Evolutionary conservation across 345 rosid species (phyloP).

Genomic region (Dipteronia dyeriana): DNA sequence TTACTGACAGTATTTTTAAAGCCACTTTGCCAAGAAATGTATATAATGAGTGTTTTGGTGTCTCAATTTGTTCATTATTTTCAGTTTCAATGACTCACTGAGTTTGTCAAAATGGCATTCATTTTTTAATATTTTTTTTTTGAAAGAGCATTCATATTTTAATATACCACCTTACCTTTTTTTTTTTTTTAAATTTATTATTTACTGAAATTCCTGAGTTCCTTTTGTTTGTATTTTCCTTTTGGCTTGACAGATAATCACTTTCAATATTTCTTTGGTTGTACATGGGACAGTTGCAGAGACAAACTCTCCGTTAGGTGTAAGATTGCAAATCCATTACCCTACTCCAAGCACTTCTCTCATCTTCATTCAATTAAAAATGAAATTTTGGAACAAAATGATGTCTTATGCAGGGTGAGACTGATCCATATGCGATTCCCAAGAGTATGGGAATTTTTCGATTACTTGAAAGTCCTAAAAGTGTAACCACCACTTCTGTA

Average conservation of each 20-base stretch:
- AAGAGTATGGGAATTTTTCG: constrained; percentile 75
- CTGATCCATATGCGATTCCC: constrained; percentile 75
- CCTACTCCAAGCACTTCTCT: background rate
- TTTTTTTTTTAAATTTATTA: background rate
- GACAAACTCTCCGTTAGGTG: constrained; percentile 39
- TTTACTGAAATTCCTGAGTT: background rate
- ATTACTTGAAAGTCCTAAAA: constrained; percentile 73
- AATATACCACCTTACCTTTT: background rate
- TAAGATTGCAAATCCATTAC: constrained; percentile 29
- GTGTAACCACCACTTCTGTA: constrained; percentile 70
- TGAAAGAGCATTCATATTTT: background rate
- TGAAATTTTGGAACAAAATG: background rate
- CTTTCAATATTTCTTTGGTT: constrained; percentile 79
- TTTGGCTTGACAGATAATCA: constrained; percentile 53
- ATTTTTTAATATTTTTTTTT: background rate
- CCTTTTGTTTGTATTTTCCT: background rate
- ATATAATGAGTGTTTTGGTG: background rate
- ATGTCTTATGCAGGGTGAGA: constrained; percentile 47
- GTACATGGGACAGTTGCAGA: constrained; percentile 91
- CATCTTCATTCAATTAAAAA: background rate
- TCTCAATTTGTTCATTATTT: background rate
- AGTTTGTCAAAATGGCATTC: background rate
- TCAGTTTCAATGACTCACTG: background rate
- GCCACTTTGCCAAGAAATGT: background rate
- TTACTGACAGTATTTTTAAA: background rate